These are phyloP conservation scores for Salvia miltiorrhiza DNA, from an alignment of 257 asterid genomes.

Conservation along the genomic window DNA sequence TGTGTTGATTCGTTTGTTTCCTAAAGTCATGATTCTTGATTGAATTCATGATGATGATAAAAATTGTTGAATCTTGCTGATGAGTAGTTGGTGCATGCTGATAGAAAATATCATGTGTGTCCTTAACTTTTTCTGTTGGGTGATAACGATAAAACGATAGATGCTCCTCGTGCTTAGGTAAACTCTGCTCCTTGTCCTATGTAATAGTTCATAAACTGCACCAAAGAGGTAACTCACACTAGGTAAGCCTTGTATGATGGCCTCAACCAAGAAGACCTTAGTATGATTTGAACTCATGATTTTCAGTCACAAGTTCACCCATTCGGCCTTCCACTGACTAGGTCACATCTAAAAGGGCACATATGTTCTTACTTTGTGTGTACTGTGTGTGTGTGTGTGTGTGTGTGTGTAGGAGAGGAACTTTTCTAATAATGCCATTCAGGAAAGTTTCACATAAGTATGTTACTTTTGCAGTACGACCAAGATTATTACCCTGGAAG, in stretches of 20 bases:
- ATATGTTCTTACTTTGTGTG: not conserved
- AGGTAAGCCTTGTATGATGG: not conserved
- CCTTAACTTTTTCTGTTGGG: not conserved
- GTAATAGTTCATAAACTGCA: not conserved
- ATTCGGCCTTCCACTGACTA: not conserved
- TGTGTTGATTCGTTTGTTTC: not conserved
- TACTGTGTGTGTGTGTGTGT: not conserved
- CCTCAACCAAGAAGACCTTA: not conserved
- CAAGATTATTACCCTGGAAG: conserved; percentile 97
- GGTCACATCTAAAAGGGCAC: not conserved
- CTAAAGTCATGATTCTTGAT: not conserved
- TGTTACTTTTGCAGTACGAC: conserved; percentile 53
- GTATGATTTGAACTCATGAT: not conserved
- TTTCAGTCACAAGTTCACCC: not conserved
- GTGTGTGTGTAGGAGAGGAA: not conserved
- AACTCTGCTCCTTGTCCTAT: not conserved
- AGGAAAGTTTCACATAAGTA: conserved; percentile 13
- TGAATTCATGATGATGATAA: not conserved
- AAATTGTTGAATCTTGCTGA: not conserved
- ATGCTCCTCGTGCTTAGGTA: not conserved
- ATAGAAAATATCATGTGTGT: not conserved
- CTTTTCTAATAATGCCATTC: not conserved
- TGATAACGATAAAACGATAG: not conserved
- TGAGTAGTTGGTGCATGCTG: not conserved
- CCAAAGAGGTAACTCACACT: not conserved